Percentiles rank a stretch among this genome's conserved stretches.
Evolutionary conservation across 805 yeast species (phyloP).

Genomic region (Scheffersomyces amazonensis): DNA sequence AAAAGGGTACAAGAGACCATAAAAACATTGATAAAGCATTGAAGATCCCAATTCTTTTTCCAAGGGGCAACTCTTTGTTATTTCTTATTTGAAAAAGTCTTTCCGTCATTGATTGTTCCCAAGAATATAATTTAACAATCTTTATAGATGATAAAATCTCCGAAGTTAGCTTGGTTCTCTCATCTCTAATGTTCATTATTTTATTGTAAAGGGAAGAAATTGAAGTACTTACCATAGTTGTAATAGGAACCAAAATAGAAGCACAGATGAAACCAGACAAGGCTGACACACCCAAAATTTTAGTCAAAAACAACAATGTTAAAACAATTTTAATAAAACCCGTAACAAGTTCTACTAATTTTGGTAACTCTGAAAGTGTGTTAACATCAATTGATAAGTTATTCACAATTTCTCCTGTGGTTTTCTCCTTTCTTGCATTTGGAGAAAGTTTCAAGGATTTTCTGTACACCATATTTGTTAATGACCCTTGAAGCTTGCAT

Average conservation of each 20-base stretch:
- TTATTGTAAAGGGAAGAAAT: slow-evolving; percentile 44
- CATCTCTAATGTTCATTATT: slow-evolving; percentile 31
- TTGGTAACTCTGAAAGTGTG: slow-evolving; percentile 39
- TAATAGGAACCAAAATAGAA: slow-evolving; percentile 27
- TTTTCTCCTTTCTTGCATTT: slow-evolving; percentile 22
- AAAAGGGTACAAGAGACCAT: slow-evolving; percentile 37
- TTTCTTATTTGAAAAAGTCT: slow-evolving; percentile 30
- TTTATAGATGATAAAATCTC: slow-evolving; percentile 37
- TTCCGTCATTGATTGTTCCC: slow-evolving; percentile 38
- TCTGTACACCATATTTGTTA: slow-evolving; percentile 20
- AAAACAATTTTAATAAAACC: slow-evolving; percentile 20
- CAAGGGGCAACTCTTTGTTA: slow-evolving; percentile 26
- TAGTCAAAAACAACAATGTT: slow-evolving; percentile 28
- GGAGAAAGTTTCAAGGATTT: slow-evolving; percentile 29
- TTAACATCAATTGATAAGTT: slow-evolving; percentile 26
- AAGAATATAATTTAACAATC: slow-evolving; percentile 37
- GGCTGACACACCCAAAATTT: slow-evolving; percentile 30
- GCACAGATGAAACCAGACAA: slow-evolving; percentile 32
- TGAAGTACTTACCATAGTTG: slow-evolving; percentile 36
- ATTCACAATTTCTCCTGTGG: slow-evolving; percentile 31
- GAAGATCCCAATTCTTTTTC: slow-evolving; percentile 25
- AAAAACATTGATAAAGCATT: slow-evolving; percentile 28
- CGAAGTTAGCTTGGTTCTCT: slow-evolving; percentile 30
- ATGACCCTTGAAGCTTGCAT: slow-evolving; percentile 13
- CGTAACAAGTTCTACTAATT: slow-evolving; percentile 20